phyloP scores from a whole-genome alignment of 495 filamentous ascomycete species.

The Darksidea phi region DNA sequence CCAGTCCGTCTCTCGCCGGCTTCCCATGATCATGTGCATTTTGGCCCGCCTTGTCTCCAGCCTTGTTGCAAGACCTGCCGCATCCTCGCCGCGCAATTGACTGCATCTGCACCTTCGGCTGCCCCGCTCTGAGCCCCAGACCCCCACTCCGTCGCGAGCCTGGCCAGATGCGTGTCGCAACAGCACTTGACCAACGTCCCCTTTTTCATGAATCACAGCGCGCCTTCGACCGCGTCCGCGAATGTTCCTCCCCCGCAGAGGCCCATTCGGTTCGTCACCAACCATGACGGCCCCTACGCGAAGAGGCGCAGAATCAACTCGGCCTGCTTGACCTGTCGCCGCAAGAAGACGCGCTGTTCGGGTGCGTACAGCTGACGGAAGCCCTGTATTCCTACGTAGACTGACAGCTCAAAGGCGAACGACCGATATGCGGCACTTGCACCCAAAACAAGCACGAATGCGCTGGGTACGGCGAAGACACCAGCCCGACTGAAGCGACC shows the following conservation, averaged over 20 bases:
- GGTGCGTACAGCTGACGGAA: conserved; percentile 54
- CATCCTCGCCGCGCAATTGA: background rate
- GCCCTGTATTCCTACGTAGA: background rate
- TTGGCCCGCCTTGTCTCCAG: background rate
- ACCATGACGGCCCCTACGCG: conserved; percentile 37
- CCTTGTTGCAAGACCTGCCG: background rate
- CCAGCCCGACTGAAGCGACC: conserved; percentile 15
- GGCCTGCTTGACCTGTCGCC: conserved; percentile 35
- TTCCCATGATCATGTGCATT: conserved; percentile 16
- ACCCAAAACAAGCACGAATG: conserved; percentile 43
- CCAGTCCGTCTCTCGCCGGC: background rate
- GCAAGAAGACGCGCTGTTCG: conserved; percentile 72
- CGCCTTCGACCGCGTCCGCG: conserved; percentile 25
- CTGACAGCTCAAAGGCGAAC: conserved; percentile 32
- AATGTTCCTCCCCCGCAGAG: conserved; percentile 28
- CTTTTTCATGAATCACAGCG: conserved; percentile 38
- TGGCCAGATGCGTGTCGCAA: background rate
- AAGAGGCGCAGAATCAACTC: conserved; percentile 38
- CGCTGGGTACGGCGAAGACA: conserved; percentile 38
- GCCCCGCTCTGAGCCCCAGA: conserved; percentile 2
- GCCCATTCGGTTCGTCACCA: conserved; percentile 37
- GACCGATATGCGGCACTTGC: conserved; percentile 43
- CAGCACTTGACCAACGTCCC: background rate
- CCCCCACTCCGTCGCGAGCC: background rate
- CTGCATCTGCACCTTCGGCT: background rate